Evolutionary conservation across 306 rosid species (phyloP).

Genomic region (Corylus avellana): DNA sequence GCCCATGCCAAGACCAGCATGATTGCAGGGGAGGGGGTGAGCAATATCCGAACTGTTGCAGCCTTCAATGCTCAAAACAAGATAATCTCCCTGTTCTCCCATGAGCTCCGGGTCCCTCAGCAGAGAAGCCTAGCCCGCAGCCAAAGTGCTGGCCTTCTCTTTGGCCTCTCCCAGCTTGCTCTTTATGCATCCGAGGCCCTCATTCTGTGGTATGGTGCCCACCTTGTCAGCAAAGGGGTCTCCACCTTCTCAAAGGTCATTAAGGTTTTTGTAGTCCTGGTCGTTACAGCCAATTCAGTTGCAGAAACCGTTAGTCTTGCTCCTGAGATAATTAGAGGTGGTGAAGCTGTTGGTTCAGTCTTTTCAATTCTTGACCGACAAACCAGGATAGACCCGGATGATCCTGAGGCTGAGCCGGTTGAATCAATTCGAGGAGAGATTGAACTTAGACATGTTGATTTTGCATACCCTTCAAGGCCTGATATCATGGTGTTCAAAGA

Average conservation of each 20-base stretch:
- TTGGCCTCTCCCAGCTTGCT: conserved; percentile 90
- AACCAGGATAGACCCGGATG: conserved; percentile 86
- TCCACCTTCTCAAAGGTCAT: conserved; percentile 92
- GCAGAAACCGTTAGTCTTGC: conserved; percentile 99
- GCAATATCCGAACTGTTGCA: conserved; percentile 95
- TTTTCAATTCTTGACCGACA: conserved; percentile 82
- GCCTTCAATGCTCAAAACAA: conserved; percentile 95
- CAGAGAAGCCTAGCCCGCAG: conserved; percentile 80
- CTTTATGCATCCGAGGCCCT: conserved; percentile 92
- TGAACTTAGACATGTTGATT: conserved; percentile 93
- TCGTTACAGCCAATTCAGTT: conserved; percentile 94
- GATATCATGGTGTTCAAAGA: conserved; percentile 91
- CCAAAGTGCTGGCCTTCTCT: conserved; percentile 72
- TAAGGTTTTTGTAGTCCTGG: conserved; percentile 89
- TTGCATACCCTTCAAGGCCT: conserved; percentile 88
- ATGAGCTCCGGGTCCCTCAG: conserved; percentile 79
- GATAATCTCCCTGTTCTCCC: conserved; percentile 68
- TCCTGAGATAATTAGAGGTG: conserved; percentile 94
- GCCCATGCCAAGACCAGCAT: conserved; percentile 99
- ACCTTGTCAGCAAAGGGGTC: conserved; percentile 75
- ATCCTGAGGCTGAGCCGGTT: conserved; percentile 72
- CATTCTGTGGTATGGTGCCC: conserved; percentile 89
- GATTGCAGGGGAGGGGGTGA: conserved; percentile 99
- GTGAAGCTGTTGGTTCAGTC: conserved; percentile 92
- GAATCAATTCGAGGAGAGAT: conserved; percentile 87